Evolutionary conservation across 768 basidiomycete genomes (phyloP), one percentile per base, ranked within the genome.

Genomic region (Rhodotorula graminis): DNA sequence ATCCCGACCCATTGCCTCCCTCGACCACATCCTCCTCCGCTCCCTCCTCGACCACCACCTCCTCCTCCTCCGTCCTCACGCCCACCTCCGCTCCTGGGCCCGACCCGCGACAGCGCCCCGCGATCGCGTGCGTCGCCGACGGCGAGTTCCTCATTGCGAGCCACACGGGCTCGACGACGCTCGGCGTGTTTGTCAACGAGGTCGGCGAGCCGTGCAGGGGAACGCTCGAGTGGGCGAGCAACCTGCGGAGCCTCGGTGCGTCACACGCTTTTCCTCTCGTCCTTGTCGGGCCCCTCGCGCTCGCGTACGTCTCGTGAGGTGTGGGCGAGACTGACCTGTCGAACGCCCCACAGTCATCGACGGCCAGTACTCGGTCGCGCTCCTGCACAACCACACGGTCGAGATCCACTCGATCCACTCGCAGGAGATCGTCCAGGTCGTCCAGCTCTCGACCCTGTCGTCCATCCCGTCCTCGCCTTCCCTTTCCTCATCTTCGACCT

Each of bases 181-280:
- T 97, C 53, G 94, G 94, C 0, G 82, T 98, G 18, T 98, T 97
- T 77, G 84, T 97, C 74, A 91, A 86, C 23, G 86, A 88, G 0
- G 86, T 87, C 4, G 93, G 92, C 0, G 93, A 95, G 80, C 92
- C 94, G 10, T 88, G 92, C 15, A 85, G 93, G 59, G 93, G 93
- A 4, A 94, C 93, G 3, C 82, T 96, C 57, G 86, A 92, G 79
- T 96, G 92, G 91, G 85, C 87, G 6, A 85, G 83, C 62, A 88
- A 94, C 83, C 91, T 93, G 0, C 82, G 87, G 33, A 85, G 88
- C 29, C 82, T 92, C 50, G 88, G 92, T 93, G 78, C 52, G 49
- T 73, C 60, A 65, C 3, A 9, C 25, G 2, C 21, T 29, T 11
- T 49, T n/a, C n/a, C 9, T 61, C n/a, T 18, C 33, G 7, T n/a